phyloP scores from a whole-genome alignment of 371 early-diverging fungal species.

The Syncephalastrum sp. region DNA sequence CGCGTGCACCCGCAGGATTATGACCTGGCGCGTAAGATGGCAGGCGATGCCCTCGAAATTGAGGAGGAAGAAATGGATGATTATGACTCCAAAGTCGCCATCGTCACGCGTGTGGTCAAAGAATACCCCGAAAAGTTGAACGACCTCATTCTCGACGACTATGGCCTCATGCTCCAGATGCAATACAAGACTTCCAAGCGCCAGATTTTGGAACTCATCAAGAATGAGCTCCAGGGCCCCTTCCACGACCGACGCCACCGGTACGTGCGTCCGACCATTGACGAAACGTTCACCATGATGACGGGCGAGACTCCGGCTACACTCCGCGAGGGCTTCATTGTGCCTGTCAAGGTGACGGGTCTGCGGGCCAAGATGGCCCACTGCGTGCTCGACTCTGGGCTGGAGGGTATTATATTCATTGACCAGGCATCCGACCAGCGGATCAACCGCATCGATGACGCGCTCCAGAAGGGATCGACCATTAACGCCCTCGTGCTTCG shows the following conservation, averaged over 20 bases:
- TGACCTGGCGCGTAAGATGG: conserved; percentile 95
- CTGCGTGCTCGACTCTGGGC: conserved; percentile 74
- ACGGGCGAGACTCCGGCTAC: conserved; percentile 82
- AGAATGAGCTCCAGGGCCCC: conserved; percentile 83
- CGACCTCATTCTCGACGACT: conserved; percentile 87
- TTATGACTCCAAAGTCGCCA: conserved; percentile 50
- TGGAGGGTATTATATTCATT: conserved; percentile 81
- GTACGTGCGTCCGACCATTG: conserved; percentile 61
- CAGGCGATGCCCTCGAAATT: conserved; percentile 92
- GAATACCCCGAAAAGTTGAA: conserved; percentile 79
- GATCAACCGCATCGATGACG: conserved; percentile 58
- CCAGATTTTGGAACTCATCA: conserved; percentile 81
- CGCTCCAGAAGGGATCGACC: conserved; percentile 64
- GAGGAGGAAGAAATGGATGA: conserved; percentile 84
- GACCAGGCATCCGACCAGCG: conserved; percentile 66
- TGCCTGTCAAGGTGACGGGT: conserved; percentile 62
- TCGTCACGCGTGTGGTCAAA: conserved; percentile 80
- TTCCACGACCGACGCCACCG: conserved; percentile 74
- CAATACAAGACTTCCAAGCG: conserved; percentile 76
- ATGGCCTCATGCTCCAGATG: conserved; percentile 80
- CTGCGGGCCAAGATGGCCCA: conserved; percentile 75
- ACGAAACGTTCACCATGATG: conserved; percentile 83
- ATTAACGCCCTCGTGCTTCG: conserved; percentile 75
- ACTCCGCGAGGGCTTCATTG: conserved; percentile 62
- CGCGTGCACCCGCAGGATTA: conserved; percentile 97